phyloP scores from a whole-genome alignment of 495 filamentous ascomycete species.

The Tuber magnatum region DNA sequence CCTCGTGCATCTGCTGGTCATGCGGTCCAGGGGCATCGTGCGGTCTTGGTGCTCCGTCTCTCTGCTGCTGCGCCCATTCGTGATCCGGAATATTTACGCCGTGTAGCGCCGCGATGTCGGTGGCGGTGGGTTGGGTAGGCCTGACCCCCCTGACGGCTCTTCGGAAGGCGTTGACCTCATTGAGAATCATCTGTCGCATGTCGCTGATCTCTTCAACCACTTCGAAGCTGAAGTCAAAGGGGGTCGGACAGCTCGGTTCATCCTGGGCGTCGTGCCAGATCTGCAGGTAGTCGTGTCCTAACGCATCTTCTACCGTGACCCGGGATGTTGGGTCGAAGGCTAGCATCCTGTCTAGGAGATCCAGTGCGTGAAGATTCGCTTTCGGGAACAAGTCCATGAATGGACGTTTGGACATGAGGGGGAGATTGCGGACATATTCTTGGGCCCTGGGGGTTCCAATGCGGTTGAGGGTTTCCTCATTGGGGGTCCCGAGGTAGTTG shows the following conservation, averaged over 20 bases:
- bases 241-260: slow-evolving; percentile 83
- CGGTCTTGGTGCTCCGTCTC: slow-evolving; percentile 73
- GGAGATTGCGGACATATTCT: slow-evolving; percentile 96
- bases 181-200: slow-evolving; percentile 96
- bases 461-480: slow-evolving; percentile 85
- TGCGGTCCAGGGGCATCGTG: slow-evolving; percentile 55
- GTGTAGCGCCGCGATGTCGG: slow-evolving; percentile 43
- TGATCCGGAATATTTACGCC: slow-evolving; percentile 60
- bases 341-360: slow-evolving; percentile 91
- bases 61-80: slow-evolving; percentile 67
- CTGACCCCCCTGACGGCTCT: slow-evolving; percentile 64
- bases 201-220: slow-evolving; percentile 83
- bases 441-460: slow-evolving; percentile 94
- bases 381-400: slow-evolving; percentile 86
- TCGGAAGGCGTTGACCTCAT: slow-evolving; percentile 81
- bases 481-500: slow-evolving; percentile 93
- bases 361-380: slow-evolving; percentile 92
- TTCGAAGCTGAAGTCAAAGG: slow-evolving; percentile 98
- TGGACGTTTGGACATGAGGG: slow-evolving; percentile 85
- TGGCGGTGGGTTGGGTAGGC: slow-evolving; percentile 47
- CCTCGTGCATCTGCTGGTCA: slow-evolving; percentile 44
- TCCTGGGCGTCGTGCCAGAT: slow-evolving; percentile 98
- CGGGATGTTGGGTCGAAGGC: slow-evolving; percentile 90
- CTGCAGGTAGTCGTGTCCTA: slow-evolving; percentile 90
- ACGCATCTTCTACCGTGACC: slow-evolving; percentile 83